Conservation (phyloP, 768 basidiomycete species). For the Tephrocybe sp. region DNA sequence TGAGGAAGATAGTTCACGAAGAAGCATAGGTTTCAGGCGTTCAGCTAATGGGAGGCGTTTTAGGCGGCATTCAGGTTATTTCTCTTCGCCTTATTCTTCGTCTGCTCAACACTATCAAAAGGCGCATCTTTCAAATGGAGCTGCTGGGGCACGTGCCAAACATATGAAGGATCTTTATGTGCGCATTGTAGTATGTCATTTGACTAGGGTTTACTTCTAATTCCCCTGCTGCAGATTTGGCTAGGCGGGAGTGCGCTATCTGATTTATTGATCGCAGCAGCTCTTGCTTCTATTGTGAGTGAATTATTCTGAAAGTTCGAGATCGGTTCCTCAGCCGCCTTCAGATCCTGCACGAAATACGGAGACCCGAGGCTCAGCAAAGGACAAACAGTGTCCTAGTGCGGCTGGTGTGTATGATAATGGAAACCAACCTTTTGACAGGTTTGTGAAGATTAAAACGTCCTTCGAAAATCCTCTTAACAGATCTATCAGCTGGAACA, state of each 20-base stretch:
- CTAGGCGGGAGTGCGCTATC: constrained; percentile 22
- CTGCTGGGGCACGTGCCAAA: constrained; percentile 2
- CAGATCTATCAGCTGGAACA: neutral
- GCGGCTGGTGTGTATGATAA: constrained; percentile 4
- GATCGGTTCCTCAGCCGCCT: neutral
- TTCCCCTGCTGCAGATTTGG: constrained; percentile 20
- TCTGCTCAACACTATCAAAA: neutral
- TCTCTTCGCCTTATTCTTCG: neutral
- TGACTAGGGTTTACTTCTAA: neutral
- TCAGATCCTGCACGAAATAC: too few relatives aligned
- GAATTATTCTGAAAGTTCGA: neutral
- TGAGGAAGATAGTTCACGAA: neutral
- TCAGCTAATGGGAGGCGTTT: constrained; percentile 1
- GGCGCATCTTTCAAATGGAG: neutral
- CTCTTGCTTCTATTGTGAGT: constrained; percentile 20
- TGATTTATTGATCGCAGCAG: constrained; percentile 21
- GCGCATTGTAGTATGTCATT: neutral
- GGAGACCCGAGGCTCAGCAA: neutral
- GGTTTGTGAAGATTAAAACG: neutral
- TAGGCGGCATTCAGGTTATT: constrained; percentile 1
- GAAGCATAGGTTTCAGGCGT: neutral
- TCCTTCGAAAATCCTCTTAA: neutral
- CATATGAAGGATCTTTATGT: constrained; percentile 14
- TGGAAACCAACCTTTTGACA: constrained; percentile 14
- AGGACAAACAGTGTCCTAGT: constrained; percentile 5